Evolutionary conservation across 2,329 filamentous ascomycete species (phyloP), one percentile per base, ranked within the genome.

Genomic region (Orbilia blumenaviensis): DNA sequence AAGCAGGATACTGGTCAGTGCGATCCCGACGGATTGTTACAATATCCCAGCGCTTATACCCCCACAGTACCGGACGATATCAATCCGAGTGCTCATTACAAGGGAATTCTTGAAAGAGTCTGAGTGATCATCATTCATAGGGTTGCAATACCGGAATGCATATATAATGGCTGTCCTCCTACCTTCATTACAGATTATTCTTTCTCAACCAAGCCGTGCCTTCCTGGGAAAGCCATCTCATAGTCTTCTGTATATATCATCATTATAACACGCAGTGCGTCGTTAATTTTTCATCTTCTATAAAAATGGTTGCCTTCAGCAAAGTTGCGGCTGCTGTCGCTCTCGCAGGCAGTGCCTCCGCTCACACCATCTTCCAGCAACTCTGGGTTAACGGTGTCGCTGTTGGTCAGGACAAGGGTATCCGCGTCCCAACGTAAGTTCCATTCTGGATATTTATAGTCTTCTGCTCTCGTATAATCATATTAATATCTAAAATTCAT

Each of bases 311-410:
- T 76, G 72, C 72, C 32, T 69, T 76, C 58, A 76, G 72, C 72
- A 76, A 76, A 50, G 23, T 76, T 34, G 72, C 64, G 41, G 64
- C 72, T 23, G 58, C 41, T n/a, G 56, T 66, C 14, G 72, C 77
- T 36, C 60, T 79, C 36, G 78, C 77, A 46, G 60, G 69, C 71
- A 71, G 58, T 77, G 78, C 75, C 52, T 78, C 78, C 54, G 78
- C 78, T 21, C 79, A 80, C 67, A 80, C 79, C 48, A 79, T 80
- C 67, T 80, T 80, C 77, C 79, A 80, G 60, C 77, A 79, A 61
- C 79, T 80, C 50, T 78, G 77, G 18, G 78, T 81, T 66, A 80
- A 82, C 72, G 80, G 79, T 16, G 79, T 79, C 38, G 77, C 74
- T 63, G 67, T 72, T 25, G 66, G 72, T 50, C 78, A 78, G 23